These are phyloP conservation scores for Passiflora organensis DNA, from an alignment of 345 rosid species.

Conservation along the genomic window DNA sequence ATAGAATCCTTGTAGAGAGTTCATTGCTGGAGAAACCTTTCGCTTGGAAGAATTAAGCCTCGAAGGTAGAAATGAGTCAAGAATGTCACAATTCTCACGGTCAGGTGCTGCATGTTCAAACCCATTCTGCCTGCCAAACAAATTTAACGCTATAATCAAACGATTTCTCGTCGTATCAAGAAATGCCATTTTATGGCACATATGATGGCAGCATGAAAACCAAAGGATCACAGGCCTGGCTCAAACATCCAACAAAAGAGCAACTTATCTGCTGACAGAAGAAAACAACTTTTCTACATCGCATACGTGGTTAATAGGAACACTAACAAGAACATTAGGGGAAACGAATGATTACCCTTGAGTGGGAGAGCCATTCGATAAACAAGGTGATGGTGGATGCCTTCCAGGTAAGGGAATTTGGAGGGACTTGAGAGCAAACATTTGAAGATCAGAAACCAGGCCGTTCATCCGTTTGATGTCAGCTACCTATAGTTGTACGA, in stretches of 20 bases:
- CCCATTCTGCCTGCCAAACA: conserved; percentile 50
- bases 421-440: conserved; percentile 31
- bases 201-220: too few relatives aligned
- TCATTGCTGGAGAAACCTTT: conserved; percentile 29
- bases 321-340: not conserved
- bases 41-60: conserved; percentile 12
- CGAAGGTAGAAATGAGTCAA: conserved; percentile 48
- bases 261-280: too few relatives aligned
- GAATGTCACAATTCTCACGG: conserved; percentile 25
- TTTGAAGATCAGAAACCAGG: conserved; percentile 27
- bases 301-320: not conserved
- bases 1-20: conserved; percentile 25
- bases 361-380: conserved; percentile 10
- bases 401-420: conserved; percentile 29
- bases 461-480: conserved; percentile 28
- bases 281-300: too few relatives aligned
- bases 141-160: too few relatives aligned
- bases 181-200: too few relatives aligned
- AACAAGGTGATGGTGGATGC: conserved; percentile 22
- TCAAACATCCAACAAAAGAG: too few relatives aligned
- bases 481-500: conserved; percentile 15
- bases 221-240: too few relatives aligned
- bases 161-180: too few relatives aligned
- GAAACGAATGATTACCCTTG: conserved; percentile 9
- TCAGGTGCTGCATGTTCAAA: conserved; percentile 25